Evolutionary conservation across 148 eudicot species (phyloP), one percentile per base, ranked within the genome.

Genomic region (Pharnaceum exiguum): DNA sequence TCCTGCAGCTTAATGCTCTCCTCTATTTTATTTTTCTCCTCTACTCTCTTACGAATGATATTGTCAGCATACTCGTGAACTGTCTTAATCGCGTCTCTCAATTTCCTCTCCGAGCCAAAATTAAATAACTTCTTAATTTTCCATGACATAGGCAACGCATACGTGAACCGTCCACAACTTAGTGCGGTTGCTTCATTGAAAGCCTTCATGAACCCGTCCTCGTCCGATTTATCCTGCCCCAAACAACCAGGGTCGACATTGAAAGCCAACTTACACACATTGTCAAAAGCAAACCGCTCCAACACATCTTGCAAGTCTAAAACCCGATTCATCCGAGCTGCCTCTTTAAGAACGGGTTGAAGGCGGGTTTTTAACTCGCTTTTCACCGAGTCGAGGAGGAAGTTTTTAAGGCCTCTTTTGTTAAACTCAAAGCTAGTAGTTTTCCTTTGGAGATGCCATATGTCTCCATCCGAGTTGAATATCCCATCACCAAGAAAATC

Each of bases 401-500:
- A 78, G 30, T 39, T 65, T 46, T 46, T 75, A 23, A 78, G 54
- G 10, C 69, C 63, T 21, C 70, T 75, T 62, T 70, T 71, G 42
- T 62, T 78, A 26, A 78, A 78, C n/a, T 78, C 79, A 46, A 76
- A 77, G 55, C 84, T 79, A 2, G 82, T 75, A 16, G 76, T 69
- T 56, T 82, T 76, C 10, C 88, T 70, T 22, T 82, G 88, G 18
- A 35, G 5, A 26, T 60, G 45, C 88, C 88, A 82, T 5, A 73
- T 17, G 0, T 44, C 63, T 0, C 79, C 84, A 31, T 82, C 88
- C 3, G 74, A 71, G 57, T 76, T 76, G 59, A 82, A 82, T 28
- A 82, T 79, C 5, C 88, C 88, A 3, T 49, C 36, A 6, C 88
- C 88, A 0, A 82, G 66, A 18, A 82, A 71, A 8, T 82, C 79